A percentile compares a stretch with the other conserved stretches of the same genome.
These are phyloP conservation scores for Malassezia equina DNA, from an alignment of 1,284 basidiomycete species.

Conservation along the genomic window DNA sequence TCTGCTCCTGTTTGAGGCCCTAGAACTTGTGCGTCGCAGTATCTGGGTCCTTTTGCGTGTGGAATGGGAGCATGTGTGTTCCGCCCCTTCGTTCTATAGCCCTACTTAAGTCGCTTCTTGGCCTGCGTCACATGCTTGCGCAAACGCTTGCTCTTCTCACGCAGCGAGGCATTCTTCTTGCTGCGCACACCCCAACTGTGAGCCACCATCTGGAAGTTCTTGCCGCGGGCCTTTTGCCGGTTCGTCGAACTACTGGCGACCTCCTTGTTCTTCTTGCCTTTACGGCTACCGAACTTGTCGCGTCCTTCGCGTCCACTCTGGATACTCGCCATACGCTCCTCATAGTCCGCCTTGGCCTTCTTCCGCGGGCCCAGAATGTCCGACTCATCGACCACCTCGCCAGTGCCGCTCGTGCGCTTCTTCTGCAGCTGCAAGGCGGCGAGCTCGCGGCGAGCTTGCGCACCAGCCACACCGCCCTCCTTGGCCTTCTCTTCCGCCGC, in stretches of 20 bases:
- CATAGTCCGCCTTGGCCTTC: conserved; percentile 85
- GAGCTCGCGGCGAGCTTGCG: conserved; percentile 30
- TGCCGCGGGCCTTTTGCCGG: conserved; percentile 35
- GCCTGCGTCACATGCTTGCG: conserved; percentile 38
- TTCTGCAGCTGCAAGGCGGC: conserved; percentile 58
- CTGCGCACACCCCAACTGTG: conserved; percentile 38
- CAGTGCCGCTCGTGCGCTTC: conserved; percentile 54
- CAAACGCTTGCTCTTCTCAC: conserved; percentile 37
- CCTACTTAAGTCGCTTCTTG: conserved; percentile 33
- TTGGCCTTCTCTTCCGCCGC: conserved; percentile 62
- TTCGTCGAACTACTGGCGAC: conserved; percentile 37
- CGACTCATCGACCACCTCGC: conserved; percentile 30
- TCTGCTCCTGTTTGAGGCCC: conserved; percentile 79
- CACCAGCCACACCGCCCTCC: conserved; percentile 27
- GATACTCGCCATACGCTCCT: conserved; percentile 83
- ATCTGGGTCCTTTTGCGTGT: conserved; percentile 93
- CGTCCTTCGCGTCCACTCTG: conserved; percentile 86
- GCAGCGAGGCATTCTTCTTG: conserved; percentile 41
- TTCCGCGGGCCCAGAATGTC: conserved; percentile 82
- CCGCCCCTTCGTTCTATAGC: not conserved
- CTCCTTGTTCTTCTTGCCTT: conserved; percentile 47
- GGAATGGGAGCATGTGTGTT: conserved; percentile 53
- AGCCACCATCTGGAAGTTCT: conserved; percentile 45
- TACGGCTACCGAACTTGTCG: conserved; percentile 69
- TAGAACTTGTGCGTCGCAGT: conserved; percentile 81